Evolutionary conservation across 176 grass and related monocot genomes (phyloP).

Genomic region (Microstegium vimineum): DNA sequence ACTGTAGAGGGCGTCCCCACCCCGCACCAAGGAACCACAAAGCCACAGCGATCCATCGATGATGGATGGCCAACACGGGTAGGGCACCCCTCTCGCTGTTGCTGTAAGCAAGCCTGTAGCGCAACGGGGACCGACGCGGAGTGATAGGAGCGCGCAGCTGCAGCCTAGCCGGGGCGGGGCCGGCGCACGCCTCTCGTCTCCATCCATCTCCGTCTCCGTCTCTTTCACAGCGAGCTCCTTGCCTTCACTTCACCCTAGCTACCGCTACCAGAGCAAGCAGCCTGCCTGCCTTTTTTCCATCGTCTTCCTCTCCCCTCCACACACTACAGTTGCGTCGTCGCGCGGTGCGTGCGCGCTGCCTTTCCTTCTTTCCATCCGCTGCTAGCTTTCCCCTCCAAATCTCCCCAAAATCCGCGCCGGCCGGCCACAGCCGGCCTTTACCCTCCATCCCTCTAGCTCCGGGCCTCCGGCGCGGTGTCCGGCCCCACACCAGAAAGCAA

Average conservation of each 20-base stretch:
- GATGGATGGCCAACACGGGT: not conserved
- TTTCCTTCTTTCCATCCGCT: not conserved
- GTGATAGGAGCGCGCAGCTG: too few relatives aligned
- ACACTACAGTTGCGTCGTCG: not conserved
- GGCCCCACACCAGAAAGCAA: too few relatives aligned
- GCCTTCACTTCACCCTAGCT: not conserved
- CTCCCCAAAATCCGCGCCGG: conserved; percentile 4
- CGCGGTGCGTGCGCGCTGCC: not conserved
- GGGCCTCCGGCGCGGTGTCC: too few relatives aligned
- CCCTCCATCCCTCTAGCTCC: not conserved
- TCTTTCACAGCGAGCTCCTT: not conserved
- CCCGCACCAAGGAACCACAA: conserved; percentile 33
- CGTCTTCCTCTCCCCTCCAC: conserved; percentile 16
- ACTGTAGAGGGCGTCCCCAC: conserved; percentile 8
- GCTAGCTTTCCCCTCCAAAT: not conserved
- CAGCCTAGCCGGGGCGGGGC: not conserved
- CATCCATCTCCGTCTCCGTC: not conserved
- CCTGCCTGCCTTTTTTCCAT: not conserved
- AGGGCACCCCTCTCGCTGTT: not conserved
- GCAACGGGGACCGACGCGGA: not conserved
- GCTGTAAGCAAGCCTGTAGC: not conserved
- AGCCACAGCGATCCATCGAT: not conserved
- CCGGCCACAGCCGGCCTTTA: not conserved
- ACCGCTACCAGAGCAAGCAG: not conserved
- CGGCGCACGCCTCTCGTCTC: conserved; percentile 14